Conservation (phyloP, 176 grass and related monocot species). For the Zea luxurians region DNA sequence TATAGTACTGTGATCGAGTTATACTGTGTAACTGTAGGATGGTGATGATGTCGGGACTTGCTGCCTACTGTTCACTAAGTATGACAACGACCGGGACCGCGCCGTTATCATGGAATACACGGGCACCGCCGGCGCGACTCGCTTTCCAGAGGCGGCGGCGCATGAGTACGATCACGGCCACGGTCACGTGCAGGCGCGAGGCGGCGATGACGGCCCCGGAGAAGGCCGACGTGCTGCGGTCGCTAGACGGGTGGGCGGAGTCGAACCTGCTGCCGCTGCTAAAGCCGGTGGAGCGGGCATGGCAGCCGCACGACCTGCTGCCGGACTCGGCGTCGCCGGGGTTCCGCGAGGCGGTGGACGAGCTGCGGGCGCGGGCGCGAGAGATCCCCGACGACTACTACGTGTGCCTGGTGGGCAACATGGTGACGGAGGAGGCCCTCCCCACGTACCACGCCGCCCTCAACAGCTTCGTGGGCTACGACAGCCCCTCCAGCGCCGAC, state of each 20-base stretch:
- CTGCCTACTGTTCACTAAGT: background rate
- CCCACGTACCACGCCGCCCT: slow-evolving; percentile 46
- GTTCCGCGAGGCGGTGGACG: slow-evolving; percentile 39
- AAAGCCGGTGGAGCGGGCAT: slow-evolving; percentile 40
- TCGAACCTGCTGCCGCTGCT: slow-evolving; percentile 38
- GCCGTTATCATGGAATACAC: background rate
- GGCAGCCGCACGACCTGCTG: slow-evolving; percentile 51
- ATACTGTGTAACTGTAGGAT: background rate
- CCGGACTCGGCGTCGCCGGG: slow-evolving; percentile 31
- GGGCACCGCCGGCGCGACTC: background rate
- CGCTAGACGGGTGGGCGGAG: slow-evolving; percentile 42
- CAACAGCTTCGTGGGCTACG: slow-evolving; percentile 45
- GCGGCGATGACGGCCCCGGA: background rate
- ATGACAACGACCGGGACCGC: background rate
- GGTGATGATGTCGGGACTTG: background rate
- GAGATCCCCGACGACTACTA: slow-evolving; percentile 51
- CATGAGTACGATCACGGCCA: background rate
- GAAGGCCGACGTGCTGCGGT: slow-evolving; percentile 33
- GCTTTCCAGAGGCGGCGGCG: background rate
- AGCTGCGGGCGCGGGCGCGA: slow-evolving; percentile 28
- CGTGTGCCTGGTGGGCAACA: slow-evolving; percentile 54
- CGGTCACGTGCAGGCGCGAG: background rate
- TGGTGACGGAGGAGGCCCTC: slow-evolving; percentile 52
- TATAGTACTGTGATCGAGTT: too few species aligned
- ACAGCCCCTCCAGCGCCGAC: slow-evolving; percentile 3